Evolutionary conservation across 2,329 filamentous ascomycete genomes (phyloP).

Genomic region (Verticillium tricorpus): DNA sequence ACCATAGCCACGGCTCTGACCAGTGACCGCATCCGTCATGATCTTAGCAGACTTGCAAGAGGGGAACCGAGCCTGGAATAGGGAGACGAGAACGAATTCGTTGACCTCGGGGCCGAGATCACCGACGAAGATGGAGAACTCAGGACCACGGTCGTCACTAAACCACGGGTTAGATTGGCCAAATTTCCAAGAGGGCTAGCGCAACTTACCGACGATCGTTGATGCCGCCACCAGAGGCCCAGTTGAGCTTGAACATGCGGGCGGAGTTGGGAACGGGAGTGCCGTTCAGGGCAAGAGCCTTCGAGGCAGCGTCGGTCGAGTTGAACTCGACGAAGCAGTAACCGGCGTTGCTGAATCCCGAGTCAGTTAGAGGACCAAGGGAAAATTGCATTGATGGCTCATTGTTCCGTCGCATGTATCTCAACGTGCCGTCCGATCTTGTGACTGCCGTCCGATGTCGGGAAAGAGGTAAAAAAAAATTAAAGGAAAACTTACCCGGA

Average conservation of each 20-base stretch:
- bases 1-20: slow-evolving; percentile 95
- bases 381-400: background rate
- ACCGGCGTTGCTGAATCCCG: slow-evolving; percentile 71
- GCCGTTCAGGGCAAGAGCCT: slow-evolving; percentile 87
- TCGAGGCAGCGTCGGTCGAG: slow-evolving; percentile 77
- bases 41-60: slow-evolving; percentile 99
- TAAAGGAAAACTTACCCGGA: slow-evolving; percentile 64
- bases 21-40: slow-evolving; percentile 98
- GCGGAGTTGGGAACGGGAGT: slow-evolving; percentile 88
- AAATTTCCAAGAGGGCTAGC: slow-evolving; percentile 8
- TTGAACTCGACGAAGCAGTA: slow-evolving; percentile 98
- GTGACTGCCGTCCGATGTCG: background rate
- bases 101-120: slow-evolving; percentile 98
- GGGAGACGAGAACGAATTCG: slow-evolving; percentile 93
- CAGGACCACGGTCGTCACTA: slow-evolving; percentile 91
- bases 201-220: slow-evolving; percentile 76
- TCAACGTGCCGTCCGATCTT: background rate
- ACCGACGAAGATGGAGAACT: slow-evolving; percentile 96
- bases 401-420: no score
- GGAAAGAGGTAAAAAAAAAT: background rate
- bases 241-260: slow-evolving; percentile 97
- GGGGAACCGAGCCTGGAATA: slow-evolving; percentile 94
- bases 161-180: slow-evolving; percentile 3
- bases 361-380: slow-evolving; percentile 13
- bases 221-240: slow-evolving; percentile 93